Evolutionary conservation across 805 yeast genomes (phyloP).

Genomic region (Grigorovia humatica): DNA sequence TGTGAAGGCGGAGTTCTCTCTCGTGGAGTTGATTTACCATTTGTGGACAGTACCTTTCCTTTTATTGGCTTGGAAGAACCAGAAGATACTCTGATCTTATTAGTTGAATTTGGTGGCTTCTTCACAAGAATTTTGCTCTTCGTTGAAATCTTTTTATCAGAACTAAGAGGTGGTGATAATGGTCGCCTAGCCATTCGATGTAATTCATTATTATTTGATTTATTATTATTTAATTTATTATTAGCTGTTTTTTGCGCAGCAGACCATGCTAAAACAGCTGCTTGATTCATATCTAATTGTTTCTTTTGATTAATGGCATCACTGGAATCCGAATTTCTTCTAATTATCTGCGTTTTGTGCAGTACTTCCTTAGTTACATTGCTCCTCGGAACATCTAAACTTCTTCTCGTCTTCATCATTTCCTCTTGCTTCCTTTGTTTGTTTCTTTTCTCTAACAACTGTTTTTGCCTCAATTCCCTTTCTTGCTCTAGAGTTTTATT

Average conservation of each 20-base stretch:
- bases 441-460: constrained; percentile 1
- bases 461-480: constrained; percentile 2
- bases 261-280: constrained; percentile 8
- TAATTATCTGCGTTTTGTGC: not conserved
- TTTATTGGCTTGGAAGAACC: not conserved
- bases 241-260: not conserved
- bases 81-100: not conserved
- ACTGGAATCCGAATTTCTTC: not conserved
- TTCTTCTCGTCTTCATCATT: constrained; percentile 2
- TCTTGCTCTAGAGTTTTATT: constrained; percentile 12
- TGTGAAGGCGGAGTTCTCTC: not conserved
- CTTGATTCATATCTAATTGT: constrained; percentile 4
- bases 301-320: not conserved
- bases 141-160: not conserved
- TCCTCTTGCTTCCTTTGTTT: constrained; percentile 2
- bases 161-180: not conserved
- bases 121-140: not conserved
- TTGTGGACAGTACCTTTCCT: not conserved
- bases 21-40: not conserved
- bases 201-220: not conserved
- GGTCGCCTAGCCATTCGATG: not conserved
- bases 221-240: not conserved
- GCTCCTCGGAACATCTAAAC: constrained; percentile 4
- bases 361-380: not conserved
- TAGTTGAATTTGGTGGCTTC: not conserved